Evolutionary conservation across 192 early-diverging fungal species (phyloP).

Genomic region (Podila minutissima): DNA sequence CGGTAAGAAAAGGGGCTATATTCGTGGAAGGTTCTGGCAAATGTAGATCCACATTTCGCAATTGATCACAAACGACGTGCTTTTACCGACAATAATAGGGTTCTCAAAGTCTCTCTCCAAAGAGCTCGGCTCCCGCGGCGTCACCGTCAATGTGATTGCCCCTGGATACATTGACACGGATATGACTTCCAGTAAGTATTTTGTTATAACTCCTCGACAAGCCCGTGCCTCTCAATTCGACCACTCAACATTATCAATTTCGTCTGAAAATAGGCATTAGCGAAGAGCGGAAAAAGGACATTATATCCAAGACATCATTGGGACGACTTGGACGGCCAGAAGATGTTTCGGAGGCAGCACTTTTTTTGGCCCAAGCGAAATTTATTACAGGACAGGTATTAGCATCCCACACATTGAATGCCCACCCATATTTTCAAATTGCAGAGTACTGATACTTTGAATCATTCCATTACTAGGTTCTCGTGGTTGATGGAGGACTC

Average conservation of each 20-base stretch:
- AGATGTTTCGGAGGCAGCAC: conserved; percentile 68
- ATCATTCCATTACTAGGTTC: conserved; percentile 10
- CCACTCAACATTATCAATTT: neutral
- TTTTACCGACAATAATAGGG: conserved; percentile 46
- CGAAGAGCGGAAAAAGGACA: conserved; percentile 44
- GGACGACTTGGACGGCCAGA: conserved; percentile 66
- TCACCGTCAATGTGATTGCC: conserved; percentile 85
- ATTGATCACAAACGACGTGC: neutral
- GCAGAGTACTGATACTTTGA: neutral
- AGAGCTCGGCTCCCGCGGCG: conserved; percentile 75
- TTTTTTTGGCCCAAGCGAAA: conserved; percentile 64
- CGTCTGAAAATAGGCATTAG: conserved; percentile 45
- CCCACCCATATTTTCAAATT: neutral
- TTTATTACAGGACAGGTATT: conserved; percentile 74
- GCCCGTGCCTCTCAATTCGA: no score
- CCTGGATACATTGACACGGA: conserved; percentile 91
- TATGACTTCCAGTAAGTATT: conserved; percentile 68
- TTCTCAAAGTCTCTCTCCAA: conserved; percentile 86
- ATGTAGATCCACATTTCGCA: neutral
- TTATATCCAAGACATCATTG: conserved; percentile 60
- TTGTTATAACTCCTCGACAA: no score
- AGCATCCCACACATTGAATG: neutral
- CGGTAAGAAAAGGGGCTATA: conserved; percentile 51
- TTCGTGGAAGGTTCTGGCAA: neutral
- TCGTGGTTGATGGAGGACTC: conserved; percentile 54